Base-by-base conservation (phyloP, 306 rosid genomes). In the Pyrus betulifolia region DNA sequence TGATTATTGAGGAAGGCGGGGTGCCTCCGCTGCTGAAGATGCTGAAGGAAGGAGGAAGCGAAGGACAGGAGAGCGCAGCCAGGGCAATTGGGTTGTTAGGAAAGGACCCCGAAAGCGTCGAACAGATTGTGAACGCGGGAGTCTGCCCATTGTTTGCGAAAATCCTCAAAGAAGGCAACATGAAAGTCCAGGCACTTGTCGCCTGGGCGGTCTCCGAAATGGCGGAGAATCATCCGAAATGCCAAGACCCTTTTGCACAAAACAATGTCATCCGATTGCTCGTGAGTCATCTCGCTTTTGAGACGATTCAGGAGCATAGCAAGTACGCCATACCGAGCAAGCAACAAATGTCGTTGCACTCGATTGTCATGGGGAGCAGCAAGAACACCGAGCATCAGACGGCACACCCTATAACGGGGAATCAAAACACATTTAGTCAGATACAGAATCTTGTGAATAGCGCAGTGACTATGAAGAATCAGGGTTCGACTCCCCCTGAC, bases 261-360 rank as follows among this genome's bases (percentile, higher is more conserved):
- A 89, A 89, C 82, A 88, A 91, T 13, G 93, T 84, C 2, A 89
- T 89, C 9, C 78, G 95, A 3, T 75, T 88, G 80, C 91, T 91
- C 1, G 95, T 89, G 5, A 89, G 97, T 73, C 97, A 89, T 74
- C 88, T 91, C 0, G 97, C 95, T 0, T 91, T 91, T 3, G 97
- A 91, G 45, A 91, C 95, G 6, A 91, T 91, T 74, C 91, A 88
- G 71, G 97, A 91, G 23, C 97, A 91, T 14, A 91, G 95, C 35
- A 89, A 86, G 77, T 91, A 91, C 51, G 33, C 84, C 11, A 85
- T 91, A 62, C 63, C 76, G 3, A 74, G 54, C 10, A 88, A 86
- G 42, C 89, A 88, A 3, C 85, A 82, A 38, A 77, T 86, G 80
- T 82, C 90, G 0, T 58, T 89, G n/a, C 92, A 91, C 64, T 85